These are phyloP conservation scores for Alectoria sarmentosa DNA, from an alignment of 495 filamentous ascomycete species.

Conservation along the genomic window DNA sequence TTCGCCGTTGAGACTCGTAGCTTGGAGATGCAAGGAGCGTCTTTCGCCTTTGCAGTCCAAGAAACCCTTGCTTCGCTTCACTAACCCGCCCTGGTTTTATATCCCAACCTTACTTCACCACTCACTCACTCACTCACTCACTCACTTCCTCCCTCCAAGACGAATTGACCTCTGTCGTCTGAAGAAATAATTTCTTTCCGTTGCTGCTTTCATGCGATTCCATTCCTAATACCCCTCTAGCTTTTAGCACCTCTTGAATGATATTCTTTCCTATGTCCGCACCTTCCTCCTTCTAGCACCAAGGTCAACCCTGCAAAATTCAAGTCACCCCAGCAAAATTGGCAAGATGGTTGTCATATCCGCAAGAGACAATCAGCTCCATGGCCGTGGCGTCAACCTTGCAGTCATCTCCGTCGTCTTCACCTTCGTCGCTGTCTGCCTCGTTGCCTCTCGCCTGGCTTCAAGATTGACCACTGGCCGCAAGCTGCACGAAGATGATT, in stretches of 20 bases:
- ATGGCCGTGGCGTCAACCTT: constrained; percentile 23
- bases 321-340: background rate
- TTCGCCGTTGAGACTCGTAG: no score
- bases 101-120: background rate
- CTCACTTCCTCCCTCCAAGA: background rate
- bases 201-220: background rate
- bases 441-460: constrained; percentile 15
- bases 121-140: background rate
- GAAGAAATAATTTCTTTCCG: background rate
- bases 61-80: background rate
- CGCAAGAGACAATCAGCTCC: constrained; percentile 12
- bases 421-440: constrained; percentile 11
- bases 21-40: background rate
- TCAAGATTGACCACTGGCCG: constrained; percentile 17
- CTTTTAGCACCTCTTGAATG: background rate
- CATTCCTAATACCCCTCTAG: background rate
- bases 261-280: background rate
- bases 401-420: constrained; percentile 20
- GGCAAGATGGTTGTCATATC: constrained; percentile 8
- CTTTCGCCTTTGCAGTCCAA: background rate
- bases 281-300: background rate
- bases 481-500: constrained; percentile 20
- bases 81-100: no score
- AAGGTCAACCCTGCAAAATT: background rate
- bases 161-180: background rate